phyloP scores from a whole-genome alignment of 2,329 filamentous ascomycete genomes.

The Colletotrichum sp. region DNA sequence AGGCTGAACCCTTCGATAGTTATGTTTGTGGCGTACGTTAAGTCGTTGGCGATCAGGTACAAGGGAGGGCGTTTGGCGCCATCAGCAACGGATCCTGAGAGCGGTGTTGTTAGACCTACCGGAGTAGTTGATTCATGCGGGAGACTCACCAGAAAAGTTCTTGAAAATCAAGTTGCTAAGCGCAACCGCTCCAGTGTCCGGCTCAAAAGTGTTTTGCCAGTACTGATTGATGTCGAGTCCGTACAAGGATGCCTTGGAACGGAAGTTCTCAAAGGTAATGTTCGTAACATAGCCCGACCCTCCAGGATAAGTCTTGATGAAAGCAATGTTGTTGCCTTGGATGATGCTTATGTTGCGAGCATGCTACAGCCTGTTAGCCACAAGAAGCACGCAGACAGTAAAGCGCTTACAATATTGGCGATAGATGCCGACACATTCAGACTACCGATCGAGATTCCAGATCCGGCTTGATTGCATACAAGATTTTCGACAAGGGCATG shows the following conservation, averaged over 20 bases:
- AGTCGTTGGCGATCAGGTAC: neutral
- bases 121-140: neutral
- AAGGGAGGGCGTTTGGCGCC: neutral
- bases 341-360: neutral
- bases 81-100: neutral
- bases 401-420: neutral
- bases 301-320: neutral
- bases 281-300: neutral
- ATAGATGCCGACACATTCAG: neutral
- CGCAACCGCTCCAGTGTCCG: neutral
- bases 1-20: neutral
- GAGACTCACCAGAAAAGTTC: neutral
- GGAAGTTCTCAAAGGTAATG: neutral
- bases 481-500: neutral
- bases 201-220: neutral
- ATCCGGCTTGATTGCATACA: neutral
- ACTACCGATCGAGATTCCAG: neutral
- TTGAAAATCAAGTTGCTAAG: neutral
- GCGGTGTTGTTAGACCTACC: neutral
- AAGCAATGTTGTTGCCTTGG: neutral
- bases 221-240: neutral
- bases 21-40: neutral
- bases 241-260: neutral
- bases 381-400: fast-evolving
- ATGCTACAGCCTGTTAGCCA: neutral